Conservation (phyloP, 148 eudicot species). For the Nyssa sinensis region DNA sequence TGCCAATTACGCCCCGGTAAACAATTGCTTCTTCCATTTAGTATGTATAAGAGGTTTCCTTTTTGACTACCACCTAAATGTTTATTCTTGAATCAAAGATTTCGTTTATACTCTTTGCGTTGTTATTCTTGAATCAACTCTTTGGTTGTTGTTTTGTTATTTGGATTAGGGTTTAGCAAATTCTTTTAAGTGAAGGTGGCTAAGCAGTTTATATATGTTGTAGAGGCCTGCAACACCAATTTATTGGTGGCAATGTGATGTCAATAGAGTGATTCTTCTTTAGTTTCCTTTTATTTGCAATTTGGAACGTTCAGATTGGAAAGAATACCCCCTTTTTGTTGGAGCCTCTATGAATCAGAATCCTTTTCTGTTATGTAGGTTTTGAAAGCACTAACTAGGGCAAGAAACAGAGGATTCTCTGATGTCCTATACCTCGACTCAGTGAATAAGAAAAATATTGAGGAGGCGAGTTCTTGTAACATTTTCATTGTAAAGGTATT, state of each 20-base stretch:
- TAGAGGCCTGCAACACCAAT: too few relatives aligned
- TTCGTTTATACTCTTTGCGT: neutral
- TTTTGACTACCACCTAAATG: neutral
- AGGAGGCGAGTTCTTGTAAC: slow-evolving; percentile 86
- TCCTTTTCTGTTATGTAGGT: slow-evolving; percentile 35
- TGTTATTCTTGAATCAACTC: neutral
- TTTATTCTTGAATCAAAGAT: neutral
- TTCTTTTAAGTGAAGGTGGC: neutral
- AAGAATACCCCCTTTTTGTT: neutral
- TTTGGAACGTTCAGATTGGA: neutral
- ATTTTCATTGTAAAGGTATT: slow-evolving; percentile 82
- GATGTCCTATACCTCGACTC: slow-evolving; percentile 92
- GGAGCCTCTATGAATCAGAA: neutral
- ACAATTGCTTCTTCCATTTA: neutral
- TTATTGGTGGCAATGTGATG: neutral
- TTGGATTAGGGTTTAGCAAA: neutral
- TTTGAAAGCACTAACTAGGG: slow-evolving; percentile 56
- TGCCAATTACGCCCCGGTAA: slow-evolving; percentile 86
- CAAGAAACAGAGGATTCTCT: slow-evolving; percentile 76
- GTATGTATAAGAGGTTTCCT: too few relatives aligned
- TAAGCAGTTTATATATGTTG: neutral
- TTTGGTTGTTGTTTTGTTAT: neutral
- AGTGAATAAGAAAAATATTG: slow-evolving; percentile 53
- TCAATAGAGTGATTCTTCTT: neutral
- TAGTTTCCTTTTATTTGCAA: neutral